These are phyloP conservation scores for Phenoliferia sp. DNA, from an alignment of 1,284 basidiomycete species.

Conservation along the genomic window DNA sequence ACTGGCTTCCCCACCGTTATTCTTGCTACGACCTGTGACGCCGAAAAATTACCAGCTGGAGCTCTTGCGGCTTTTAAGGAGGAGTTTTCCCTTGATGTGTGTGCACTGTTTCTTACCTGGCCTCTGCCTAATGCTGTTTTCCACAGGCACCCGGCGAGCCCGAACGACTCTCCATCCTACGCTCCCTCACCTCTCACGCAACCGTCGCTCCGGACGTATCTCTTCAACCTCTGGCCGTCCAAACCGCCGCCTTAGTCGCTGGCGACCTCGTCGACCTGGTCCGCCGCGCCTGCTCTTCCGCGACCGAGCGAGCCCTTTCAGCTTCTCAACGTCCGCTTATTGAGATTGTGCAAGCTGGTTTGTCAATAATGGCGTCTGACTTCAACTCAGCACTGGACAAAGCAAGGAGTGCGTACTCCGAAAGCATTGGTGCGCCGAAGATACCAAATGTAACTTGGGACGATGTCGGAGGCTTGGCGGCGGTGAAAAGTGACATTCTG, in stretches of 20 bases:
- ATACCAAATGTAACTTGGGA: conserved; percentile 98
- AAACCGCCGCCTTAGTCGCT: conserved; percentile 88
- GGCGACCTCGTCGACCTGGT: conserved; percentile 74
- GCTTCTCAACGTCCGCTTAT: background rate
- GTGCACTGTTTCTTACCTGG: background rate
- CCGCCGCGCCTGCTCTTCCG: conserved; percentile 56
- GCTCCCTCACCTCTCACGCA: conserved; percentile 49
- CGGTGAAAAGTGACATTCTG: conserved; percentile 87
- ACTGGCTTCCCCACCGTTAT: conserved; percentile 66
- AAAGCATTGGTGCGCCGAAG: conserved; percentile 91
- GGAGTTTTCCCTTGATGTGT: conserved; percentile 69
- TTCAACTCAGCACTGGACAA: conserved; percentile 58
- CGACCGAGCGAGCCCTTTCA: conserved; percentile 53
- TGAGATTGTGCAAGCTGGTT: conserved; percentile 25
- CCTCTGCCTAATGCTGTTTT: background rate
- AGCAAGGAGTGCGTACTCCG: conserved; percentile 75
- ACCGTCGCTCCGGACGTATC: conserved; percentile 73
- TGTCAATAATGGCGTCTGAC: conserved; percentile 30
- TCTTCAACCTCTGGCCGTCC: conserved; percentile 64
- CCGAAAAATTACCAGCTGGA: conserved; percentile 60
- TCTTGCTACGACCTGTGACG: conserved; percentile 68
- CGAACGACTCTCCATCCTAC: conserved; percentile 63
- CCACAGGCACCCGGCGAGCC: conserved; percentile 71
- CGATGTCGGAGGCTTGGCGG: conserved; percentile 87
- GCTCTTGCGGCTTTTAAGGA: conserved; percentile 81